phyloP scores from a whole-genome alignment of 352 stramenopile species.

The Globisporangium spiculum region DNA sequence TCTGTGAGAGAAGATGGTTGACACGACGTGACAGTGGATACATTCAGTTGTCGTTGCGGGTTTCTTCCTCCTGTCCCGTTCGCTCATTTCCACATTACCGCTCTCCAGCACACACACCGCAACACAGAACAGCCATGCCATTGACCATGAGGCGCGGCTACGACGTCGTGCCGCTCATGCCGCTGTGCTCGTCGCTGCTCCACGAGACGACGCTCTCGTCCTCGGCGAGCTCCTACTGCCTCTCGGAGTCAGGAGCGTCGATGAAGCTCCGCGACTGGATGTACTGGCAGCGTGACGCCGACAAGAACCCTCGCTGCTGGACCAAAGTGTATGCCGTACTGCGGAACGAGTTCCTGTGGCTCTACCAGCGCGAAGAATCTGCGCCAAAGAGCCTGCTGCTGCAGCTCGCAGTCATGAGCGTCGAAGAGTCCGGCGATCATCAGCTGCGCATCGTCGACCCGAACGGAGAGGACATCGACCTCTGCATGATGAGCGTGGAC shows the following conservation, averaged over 20 bases:
- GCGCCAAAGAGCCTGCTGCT: slow-evolving; percentile 33
- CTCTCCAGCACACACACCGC: background rate
- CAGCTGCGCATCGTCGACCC: slow-evolving; percentile 43
- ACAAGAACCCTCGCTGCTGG: slow-evolving; percentile 42
- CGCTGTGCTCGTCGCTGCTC: slow-evolving; percentile 1
- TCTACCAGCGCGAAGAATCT: slow-evolving; percentile 45
- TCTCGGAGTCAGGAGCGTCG: slow-evolving; percentile 4
- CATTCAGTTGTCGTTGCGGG: background rate
- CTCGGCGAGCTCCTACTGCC: background rate
- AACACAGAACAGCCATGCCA: background rate
- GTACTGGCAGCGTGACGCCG: slow-evolving; percentile 60
- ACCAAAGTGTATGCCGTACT: slow-evolving; percentile 67
- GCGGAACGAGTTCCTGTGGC: slow-evolving; percentile 48
- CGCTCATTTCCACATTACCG: slow-evolving; percentile 1
- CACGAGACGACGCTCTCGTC: slow-evolving; percentile 3
- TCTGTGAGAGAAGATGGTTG: background rate
- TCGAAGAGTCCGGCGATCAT: slow-evolving; percentile 27
- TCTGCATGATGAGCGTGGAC: slow-evolving; percentile 31
- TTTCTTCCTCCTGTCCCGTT: background rate
- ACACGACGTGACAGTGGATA: background rate
- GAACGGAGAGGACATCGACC: slow-evolving; percentile 43
- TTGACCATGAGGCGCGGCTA: background rate
- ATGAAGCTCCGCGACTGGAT: slow-evolving; percentile 39
- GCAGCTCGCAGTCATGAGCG: slow-evolving; percentile 53
- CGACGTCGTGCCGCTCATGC: background rate